Evolutionary conservation across 768 basidiomycete species (phyloP), one percentile per base, ranked within the genome.

Genomic region (Tricholoma flavovirens): DNA sequence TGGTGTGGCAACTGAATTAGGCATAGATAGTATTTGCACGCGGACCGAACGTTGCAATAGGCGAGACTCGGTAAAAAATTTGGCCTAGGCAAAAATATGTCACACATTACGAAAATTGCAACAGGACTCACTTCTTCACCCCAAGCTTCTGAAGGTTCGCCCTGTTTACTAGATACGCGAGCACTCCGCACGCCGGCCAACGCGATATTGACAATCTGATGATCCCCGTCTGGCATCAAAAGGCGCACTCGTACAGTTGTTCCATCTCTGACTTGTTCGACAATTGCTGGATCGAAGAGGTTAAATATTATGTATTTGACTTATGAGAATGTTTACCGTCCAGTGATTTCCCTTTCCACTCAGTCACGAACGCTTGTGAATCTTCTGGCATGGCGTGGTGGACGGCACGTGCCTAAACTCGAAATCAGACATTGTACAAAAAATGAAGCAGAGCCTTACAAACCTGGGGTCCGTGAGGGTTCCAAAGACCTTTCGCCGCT

Each of bases 201-300:
- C 7, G 87, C 79, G 60, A 98, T 80, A 67, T 93, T 97, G 68
- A 88, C 78, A 55, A 95, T 78, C 73, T 97, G 97, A 67, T 99
- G 97, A 56, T 90, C 84, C 10, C 86, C 88, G 43, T 90, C 85
- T 15, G 93, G 88, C 76, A 98, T 83, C 54, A 97, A 75, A 48
- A 98, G 80, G 50, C 97, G 86, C 49, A 89, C 83, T 19, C 96
- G 88, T 29, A 98, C 73, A 26, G 92, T 95, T 19, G 90, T 88
- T 49, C 94, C 96, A 67, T 98, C 95, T 50, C 90, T 83, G 52
- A 98, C 93, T 67, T 90, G 87, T 72, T 99, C 96, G 56, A 98
- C 91, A 58, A 98, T 82, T 49, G 89, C 94, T 95, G 56, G 32
- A 24, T 35, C 36, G n/a, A 35, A 60, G 35, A 17, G 48, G 42